phyloP scores from a whole-genome alignment of 2,329 filamentous ascomycete species.

The Fusarium sp. region DNA sequence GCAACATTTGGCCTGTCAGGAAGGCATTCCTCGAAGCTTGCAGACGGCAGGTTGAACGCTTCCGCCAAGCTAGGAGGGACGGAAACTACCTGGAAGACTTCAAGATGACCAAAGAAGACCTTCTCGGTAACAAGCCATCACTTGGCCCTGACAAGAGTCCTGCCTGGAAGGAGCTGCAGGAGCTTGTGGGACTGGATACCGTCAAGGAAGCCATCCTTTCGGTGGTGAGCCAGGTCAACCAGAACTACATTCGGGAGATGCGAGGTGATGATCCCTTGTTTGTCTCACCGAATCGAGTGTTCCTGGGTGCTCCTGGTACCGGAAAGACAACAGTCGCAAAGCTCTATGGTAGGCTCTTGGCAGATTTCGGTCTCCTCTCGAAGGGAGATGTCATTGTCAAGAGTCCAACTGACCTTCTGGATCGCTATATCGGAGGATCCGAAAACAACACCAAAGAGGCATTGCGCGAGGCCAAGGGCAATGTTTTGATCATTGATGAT shows the following conservation, averaged over 20 bases:
- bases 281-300: slow-evolving; percentile 74
- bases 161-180: slow-evolving; percentile 70
- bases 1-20: slow-evolving; percentile 76
- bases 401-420: slow-evolving; percentile 79
- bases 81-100: slow-evolving; percentile 43
- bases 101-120: slow-evolving; percentile 68
- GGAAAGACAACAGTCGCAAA: slow-evolving; percentile 81
- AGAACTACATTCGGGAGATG: slow-evolving; percentile 75
- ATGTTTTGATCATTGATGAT: slow-evolving; percentile 83
- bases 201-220: slow-evolving; percentile 66
- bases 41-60: slow-evolving; percentile 69
- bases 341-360: slow-evolving; percentile 75
- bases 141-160: slow-evolving; percentile 61
- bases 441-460: slow-evolving; percentile 79
- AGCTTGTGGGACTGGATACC: slow-evolving; percentile 66
- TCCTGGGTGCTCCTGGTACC: slow-evolving; percentile 77
- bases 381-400: slow-evolving; percentile 71
- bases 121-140: slow-evolving; percentile 75
- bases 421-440: slow-evolving; percentile 70
- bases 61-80: slow-evolving; percentile 53
- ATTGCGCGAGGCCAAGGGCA: slow-evolving; percentile 72
- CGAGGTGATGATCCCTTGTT: slow-evolving; percentile 67
- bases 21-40: slow-evolving; percentile 63
- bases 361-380: slow-evolving; percentile 71
- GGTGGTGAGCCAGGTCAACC: slow-evolving; percentile 64